Conservation (phyloP, 768 basidiomycete genomes). For the Mycena chlorophos region DNA sequence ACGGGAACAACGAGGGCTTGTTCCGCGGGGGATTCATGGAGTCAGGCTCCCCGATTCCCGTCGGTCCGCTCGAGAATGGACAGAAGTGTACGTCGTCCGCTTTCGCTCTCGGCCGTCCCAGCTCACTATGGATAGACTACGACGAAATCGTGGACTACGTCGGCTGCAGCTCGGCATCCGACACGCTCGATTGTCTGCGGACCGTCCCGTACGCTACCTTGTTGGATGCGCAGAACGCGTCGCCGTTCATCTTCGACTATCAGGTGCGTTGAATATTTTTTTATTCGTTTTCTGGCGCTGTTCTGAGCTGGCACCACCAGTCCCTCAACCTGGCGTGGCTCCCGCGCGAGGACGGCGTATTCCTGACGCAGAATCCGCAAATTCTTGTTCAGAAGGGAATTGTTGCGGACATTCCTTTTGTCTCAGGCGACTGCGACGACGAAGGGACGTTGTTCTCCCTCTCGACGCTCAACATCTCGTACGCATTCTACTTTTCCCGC, state of each 20-base stretch:
- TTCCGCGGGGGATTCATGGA: conserved; percentile 56
- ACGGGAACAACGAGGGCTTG: conserved; percentile 44
- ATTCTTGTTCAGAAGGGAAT: conserved; percentile 42
- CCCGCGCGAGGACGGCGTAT: conserved; percentile 50
- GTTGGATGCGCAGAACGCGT: conserved; percentile 40
- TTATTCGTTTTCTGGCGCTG: background rate
- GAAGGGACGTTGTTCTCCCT: conserved; percentile 38
- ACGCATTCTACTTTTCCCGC: background rate
- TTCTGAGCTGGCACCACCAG: conserved; percentile 47
- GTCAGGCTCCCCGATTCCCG: conserved; percentile 47
- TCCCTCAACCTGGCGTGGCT: conserved; percentile 48
- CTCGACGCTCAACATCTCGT: conserved; percentile 24
- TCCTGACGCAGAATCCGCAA: conserved; percentile 47
- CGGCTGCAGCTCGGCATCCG: conserved; percentile 32
- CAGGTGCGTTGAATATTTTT: conserved; percentile 30
- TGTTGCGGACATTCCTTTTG: conserved; percentile 49
- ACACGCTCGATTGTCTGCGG: conserved; percentile 45
- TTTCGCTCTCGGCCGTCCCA: background rate
- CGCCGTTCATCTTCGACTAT: conserved; percentile 41
- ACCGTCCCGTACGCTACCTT: conserved; percentile 36
- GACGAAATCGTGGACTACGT: conserved; percentile 40
- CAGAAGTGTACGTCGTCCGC: conserved; percentile 32
- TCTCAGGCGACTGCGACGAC: conserved; percentile 38
- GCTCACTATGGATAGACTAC: conserved; percentile 31
- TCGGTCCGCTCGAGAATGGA: conserved; percentile 43